phyloP scores from a whole-genome alignment of 192 early-diverging fungal genomes.

The Podila epicladia region DNA sequence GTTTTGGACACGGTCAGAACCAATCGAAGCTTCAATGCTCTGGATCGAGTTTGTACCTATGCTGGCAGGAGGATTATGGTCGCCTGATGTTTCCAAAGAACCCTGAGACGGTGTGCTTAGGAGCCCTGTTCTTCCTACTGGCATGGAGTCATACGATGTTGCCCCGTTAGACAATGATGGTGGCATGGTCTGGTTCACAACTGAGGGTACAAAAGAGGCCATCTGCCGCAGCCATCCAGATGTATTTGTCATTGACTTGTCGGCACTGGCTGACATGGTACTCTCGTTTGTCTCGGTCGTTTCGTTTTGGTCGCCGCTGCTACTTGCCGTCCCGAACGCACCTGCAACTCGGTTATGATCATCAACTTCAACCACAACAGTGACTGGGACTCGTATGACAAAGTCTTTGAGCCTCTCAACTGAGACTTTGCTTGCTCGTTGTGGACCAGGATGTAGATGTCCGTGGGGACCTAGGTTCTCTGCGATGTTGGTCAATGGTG shows the following conservation, averaged over 20 bases:
- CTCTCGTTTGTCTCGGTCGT: not conserved
- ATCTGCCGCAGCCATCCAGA: no score
- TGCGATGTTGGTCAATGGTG: constrained; percentile 4
- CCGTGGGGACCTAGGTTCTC: not conserved
- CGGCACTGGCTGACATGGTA: not conserved
- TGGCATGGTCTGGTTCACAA: no score
- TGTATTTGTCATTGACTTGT: not conserved
- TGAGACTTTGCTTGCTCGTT: not conserved
- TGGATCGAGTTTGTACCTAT: no score
- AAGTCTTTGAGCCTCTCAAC: constrained; percentile 43
- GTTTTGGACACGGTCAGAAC: no score
- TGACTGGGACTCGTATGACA: constrained; percentile 39
- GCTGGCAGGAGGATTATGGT: no score
- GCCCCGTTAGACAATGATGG: no score
- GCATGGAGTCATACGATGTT: no score
- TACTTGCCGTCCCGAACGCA: not conserved
- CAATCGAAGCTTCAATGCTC: no score
- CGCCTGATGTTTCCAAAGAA: no score
- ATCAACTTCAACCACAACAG: constrained; percentile 31
- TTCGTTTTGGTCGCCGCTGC: not conserved
- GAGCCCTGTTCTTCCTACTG: no score
- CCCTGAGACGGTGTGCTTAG: no score
- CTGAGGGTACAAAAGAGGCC: no score
- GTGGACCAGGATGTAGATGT: not conserved
- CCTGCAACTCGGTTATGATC: constrained; percentile 4